Evolutionary conservation across 2,329 filamentous ascomycete genomes (phyloP).

Genomic region (Cercospora zeina): DNA sequence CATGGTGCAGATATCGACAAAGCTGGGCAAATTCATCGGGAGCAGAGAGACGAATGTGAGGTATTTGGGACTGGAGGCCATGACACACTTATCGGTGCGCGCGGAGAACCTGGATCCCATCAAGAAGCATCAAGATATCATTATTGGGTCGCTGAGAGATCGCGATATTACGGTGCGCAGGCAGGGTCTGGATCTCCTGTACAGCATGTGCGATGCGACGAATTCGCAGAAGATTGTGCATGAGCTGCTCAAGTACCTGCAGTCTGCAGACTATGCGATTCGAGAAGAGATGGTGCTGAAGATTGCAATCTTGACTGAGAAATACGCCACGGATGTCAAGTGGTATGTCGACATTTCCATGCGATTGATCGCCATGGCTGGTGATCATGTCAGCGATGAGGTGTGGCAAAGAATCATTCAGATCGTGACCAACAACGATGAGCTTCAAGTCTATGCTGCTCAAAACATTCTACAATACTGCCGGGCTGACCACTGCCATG

Average conservation of each 20-base stretch:
- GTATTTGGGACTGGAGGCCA: constrained; percentile 92
- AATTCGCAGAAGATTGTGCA: constrained; percentile 92
- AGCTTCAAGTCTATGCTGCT: constrained; percentile 93
- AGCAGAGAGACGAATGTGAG: constrained; percentile 96
- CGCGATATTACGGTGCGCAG: constrained; percentile 94
- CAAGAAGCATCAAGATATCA: constrained; percentile 96
- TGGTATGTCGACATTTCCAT: constrained; percentile 99
- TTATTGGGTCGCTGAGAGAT: constrained; percentile 89
- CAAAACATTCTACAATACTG: constrained; percentile 90
- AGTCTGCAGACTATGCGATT: constrained; percentile 96
- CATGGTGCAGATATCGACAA: constrained; percentile 92
- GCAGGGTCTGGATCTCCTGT: constrained; percentile 91
- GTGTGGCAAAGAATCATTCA: constrained; percentile 99
- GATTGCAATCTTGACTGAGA: constrained; percentile 96
- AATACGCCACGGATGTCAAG: constrained; percentile 96
- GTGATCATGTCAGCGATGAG: constrained; percentile 97
- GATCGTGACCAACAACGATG: constrained; percentile 98
- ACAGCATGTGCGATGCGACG: constrained; percentile 98
- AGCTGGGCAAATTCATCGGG: constrained; percentile 92
- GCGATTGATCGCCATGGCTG: constrained; percentile 90
- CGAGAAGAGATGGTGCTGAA: constrained; percentile 99
- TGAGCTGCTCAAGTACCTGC: constrained; percentile 89
- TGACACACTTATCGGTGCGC: constrained; percentile 94
- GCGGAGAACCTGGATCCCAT: constrained; percentile 94
- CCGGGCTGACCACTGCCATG: constrained; percentile 90